phyloP scores from a whole-genome alignment of 2,329 filamentous ascomycete genomes.

The Beauveria asiatica region DNA sequence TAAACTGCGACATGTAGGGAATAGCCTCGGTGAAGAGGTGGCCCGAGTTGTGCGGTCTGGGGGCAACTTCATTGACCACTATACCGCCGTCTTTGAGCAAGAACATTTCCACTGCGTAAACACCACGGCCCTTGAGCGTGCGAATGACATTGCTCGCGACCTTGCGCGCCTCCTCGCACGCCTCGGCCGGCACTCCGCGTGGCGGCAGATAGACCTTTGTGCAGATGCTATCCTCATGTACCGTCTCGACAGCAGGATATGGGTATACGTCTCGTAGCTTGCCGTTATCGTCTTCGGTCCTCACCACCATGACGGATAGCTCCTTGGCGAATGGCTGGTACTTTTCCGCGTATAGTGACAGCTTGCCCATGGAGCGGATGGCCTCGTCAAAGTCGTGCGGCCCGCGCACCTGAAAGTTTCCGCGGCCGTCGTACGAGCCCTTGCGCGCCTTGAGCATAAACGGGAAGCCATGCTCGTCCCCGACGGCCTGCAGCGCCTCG shows the following conservation, averaged over 20 bases:
- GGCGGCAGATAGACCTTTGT: constrained; percentile 85
- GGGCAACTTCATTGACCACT: constrained; percentile 80
- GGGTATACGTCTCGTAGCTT: constrained; percentile 47
- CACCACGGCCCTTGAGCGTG: constrained; percentile 77
- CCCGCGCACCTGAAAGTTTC: constrained; percentile 46
- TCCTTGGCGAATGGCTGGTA: constrained; percentile 82
- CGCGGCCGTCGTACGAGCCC: constrained; percentile 85
- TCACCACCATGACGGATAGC: constrained; percentile 88
- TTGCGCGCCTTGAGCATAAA: constrained; percentile 90
- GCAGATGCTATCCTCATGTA: constrained; percentile 94
- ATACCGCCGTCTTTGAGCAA: constrained; percentile 62
- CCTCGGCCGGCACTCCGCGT: constrained; percentile 52
- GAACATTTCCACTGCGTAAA: constrained; percentile 97
- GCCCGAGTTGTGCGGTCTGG: constrained; percentile 78
- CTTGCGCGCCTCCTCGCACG: constrained; percentile 59
- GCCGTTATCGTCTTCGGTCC: constrained; percentile 62
- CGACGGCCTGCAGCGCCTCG: constrained; percentile 55
- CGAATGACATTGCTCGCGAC: constrained; percentile 72
- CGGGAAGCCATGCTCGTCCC: constrained; percentile 63
- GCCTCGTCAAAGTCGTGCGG: constrained; percentile 50
- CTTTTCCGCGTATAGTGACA: constrained; percentile 80
- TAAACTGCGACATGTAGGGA: constrained; percentile 79
- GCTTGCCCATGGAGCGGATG: constrained; percentile 56
- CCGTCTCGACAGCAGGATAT: constrained; percentile 86
- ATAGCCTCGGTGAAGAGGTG: constrained; percentile 94